Percentiles rank a stretch among this genome's conserved stretches.
Conservation (phyloP, 805 yeast species). For the Cyberlindnera suaveolens region DNA sequence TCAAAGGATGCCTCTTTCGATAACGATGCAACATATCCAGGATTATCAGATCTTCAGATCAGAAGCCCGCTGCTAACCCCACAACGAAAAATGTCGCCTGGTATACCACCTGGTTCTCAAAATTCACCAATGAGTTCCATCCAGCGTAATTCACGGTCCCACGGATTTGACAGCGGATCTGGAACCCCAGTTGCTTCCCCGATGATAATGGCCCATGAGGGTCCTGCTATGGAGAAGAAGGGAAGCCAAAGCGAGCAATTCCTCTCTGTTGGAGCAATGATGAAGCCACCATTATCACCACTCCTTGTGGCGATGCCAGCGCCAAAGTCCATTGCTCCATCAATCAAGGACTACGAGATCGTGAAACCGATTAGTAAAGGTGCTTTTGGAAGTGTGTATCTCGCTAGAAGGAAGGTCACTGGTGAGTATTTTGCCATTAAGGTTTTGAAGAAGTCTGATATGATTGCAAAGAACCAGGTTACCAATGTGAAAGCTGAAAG, state of each 20-base stretch:
- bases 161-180: constrained; percentile 14
- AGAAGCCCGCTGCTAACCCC: constrained; percentile 28
- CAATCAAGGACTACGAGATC: constrained; percentile 83
- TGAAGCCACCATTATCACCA: constrained; percentile 75
- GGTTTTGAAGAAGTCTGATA: constrained; percentile 84
- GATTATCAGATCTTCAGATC: constrained; percentile 22
- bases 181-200: constrained; percentile 56
- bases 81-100: constrained; percentile 23
- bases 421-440: constrained; percentile 96
- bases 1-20: constrained; percentile 10
- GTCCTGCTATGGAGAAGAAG: constrained; percentile 23
- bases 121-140: constrained; percentile 55
- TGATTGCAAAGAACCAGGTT: constrained; percentile 96
- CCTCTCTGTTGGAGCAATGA: constrained; percentile 17
- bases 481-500: constrained; percentile 91
- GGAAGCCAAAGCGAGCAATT: constrained; percentile 21
- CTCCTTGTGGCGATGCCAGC: constrained; percentile 62
- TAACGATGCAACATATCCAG: constrained; percentile 8
- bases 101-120: constrained; percentile 6
- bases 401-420: constrained; percentile 75
- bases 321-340: constrained; percentile 48
- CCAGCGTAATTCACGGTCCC: constrained; percentile 40
- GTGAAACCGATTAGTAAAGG: constrained; percentile 93
- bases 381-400: constrained; percentile 92
- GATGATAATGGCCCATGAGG: constrained; percentile 42